Evolutionary conservation across 768 basidiomycete species (phyloP), one percentile per base, ranked within the genome.

Genomic region (Tremella mesenterica): DNA sequence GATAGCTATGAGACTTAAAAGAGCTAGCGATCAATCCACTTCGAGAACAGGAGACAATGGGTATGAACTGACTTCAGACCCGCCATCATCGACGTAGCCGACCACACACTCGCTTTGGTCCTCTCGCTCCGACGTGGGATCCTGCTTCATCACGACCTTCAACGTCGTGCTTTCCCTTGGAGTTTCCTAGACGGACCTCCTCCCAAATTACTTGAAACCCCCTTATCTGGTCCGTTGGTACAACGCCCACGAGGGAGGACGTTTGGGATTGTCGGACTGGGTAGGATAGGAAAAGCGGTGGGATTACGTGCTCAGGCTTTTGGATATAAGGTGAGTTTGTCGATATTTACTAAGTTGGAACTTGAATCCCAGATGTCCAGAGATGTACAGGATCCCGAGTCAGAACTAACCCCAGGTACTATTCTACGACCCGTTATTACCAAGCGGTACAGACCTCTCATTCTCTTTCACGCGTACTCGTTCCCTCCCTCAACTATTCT

Each of bases 401-500:
- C n/a, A n/a, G n/a, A n/a, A n/a, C n/a, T n/a, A n/a, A n/a, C n/a
- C n/a, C n/a, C n/a, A 46, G 44, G 44, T 46, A 16, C 21, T 46
- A 16, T 46, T 46, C 44, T 46, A 46, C 44, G 44, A 46, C n/a
- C 44, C 44, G 8, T 46, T 23, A 20, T 26, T 46, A 16, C 4
- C 44, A 23, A 46, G 28, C n/a, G 44, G 44, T 9, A 21, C 28
- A 20, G 44, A 46, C 44, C 21, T 23, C n/a, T 20, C 44, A 9
- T 26, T 46, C 4, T 20, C 21, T 26, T n/a, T 46, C 9, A 46
- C 44, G 4, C 44, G 44, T 26, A 27, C 28, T 26, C 44, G 44
- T 5, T n/a, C 20, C n/a, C 21, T 46, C 27, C n/a, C n/a, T 13
- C 66, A 70, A 30, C 50, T 75, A 18, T 58, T 75, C 3, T 30